Percentiles rank a stretch among this genome's conserved stretches.
Evolutionary conservation across 2,329 filamentous ascomycete species (phyloP).

Genomic region (Aureobasidium sp.): DNA sequence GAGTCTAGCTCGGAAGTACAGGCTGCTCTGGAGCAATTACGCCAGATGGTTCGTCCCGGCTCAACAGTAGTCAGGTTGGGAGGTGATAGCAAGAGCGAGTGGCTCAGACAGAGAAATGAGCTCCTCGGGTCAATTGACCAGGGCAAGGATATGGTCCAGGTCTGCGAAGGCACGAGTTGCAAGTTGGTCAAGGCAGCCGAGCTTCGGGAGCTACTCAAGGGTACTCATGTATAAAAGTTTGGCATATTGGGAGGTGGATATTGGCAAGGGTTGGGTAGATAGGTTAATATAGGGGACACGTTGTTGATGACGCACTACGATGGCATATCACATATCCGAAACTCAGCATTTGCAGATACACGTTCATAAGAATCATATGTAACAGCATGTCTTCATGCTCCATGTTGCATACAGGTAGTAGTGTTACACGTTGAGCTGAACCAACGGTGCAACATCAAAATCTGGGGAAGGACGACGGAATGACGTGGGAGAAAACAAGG

Average conservation of each 20-base stretch:
- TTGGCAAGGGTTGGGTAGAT: neutral
- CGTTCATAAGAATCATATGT: neutral
- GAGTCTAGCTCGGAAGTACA: slow-evolving; percentile 27
- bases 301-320: neutral
- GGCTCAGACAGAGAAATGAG: slow-evolving; percentile 44
- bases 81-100: slow-evolving; percentile 30
- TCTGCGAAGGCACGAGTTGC: slow-evolving; percentile 38
- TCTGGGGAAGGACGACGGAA: neutral
- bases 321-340: neutral
- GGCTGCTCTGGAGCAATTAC: slow-evolving; percentile 33
- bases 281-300: too few species aligned
- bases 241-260: neutral
- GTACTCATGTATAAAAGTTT: neutral
- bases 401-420: too few species aligned
- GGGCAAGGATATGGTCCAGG: slow-evolving; percentile 34
- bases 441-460: neutral
- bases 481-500: neutral
- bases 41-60: slow-evolving; percentile 30
- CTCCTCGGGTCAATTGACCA: slow-evolving; percentile 37
- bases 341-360: neutral
- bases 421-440: neutral
- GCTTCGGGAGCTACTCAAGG: slow-evolving; percentile 10
- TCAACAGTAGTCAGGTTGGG: slow-evolving; percentile 32
- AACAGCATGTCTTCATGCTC: neutral
- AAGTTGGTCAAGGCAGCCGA: slow-evolving; percentile 20